phyloP scores from a whole-genome alignment of 768 basidiomycete genomes.

The Xerocomellus dryophilus region DNA sequence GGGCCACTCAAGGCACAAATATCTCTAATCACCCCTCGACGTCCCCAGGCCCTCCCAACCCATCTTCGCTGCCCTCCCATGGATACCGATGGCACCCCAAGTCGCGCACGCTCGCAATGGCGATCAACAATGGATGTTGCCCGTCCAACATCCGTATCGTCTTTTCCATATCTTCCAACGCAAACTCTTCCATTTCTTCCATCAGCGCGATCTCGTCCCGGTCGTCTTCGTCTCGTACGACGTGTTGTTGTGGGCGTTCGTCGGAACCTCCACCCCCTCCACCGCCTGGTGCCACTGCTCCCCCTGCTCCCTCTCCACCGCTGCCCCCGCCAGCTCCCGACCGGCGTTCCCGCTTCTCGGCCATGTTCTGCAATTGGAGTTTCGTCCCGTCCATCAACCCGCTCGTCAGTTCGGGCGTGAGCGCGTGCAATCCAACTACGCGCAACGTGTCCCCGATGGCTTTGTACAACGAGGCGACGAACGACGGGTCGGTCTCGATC shows the following conservation, averaged over 20 bases:
- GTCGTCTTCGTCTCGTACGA: conserved; percentile 43
- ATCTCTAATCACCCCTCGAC: conserved; percentile 4
- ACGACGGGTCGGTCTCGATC: conserved; percentile 70
- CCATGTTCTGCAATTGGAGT: conserved; percentile 63
- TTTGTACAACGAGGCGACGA: conserved; percentile 74
- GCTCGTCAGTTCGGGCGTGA: conserved; percentile 52
- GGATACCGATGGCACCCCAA: conserved; percentile 52
- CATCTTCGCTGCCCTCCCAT: conserved; percentile 48
- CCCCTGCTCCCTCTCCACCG: background rate
- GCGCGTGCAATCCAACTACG: conserved; percentile 52
- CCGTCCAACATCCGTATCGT: conserved; percentile 53
- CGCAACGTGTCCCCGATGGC: conserved; percentile 61
- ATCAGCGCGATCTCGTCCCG: conserved; percentile 66
- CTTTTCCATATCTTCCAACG: conserved; percentile 75
- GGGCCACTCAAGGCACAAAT: background rate
- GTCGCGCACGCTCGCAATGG: conserved; percentile 69
- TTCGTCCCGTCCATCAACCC: conserved; percentile 68
- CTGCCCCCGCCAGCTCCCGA: conserved; percentile 21
- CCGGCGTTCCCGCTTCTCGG: conserved; percentile 64
- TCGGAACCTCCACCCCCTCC: background rate
- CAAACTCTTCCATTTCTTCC: conserved; percentile 83
- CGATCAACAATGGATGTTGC: conserved; percentile 64
- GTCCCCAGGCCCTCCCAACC: conserved; percentile 17
- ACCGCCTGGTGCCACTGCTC: background rate
- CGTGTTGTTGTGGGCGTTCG: background rate